Conservation (phyloP, 352 stramenopile genomes). For the Thraustochytrium striatum region DNA sequence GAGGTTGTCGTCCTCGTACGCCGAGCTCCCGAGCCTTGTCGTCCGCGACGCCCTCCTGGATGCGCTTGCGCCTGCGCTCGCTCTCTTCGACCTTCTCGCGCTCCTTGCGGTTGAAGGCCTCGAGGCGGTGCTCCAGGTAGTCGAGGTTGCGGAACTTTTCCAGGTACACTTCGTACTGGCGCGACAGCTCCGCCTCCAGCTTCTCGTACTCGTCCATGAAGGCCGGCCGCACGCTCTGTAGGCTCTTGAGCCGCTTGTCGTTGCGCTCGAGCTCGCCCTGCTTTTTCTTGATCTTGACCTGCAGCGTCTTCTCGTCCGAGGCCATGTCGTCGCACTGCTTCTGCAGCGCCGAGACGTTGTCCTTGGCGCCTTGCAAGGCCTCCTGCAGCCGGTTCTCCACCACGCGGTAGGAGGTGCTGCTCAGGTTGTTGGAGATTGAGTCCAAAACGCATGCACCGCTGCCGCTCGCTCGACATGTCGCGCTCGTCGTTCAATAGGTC, state of each 20-base stretch:
- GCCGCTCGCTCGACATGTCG: constrained; percentile 70
- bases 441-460: constrained; percentile 88
- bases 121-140: constrained; percentile 88
- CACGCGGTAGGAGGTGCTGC: constrained; percentile 75
- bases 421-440: constrained; percentile 71
- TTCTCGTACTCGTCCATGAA: constrained; percentile 98
- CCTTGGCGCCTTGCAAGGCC: constrained; percentile 67
- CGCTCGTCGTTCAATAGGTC: constrained; percentile 81
- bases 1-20: constrained; percentile 74
- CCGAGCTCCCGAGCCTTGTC: constrained; percentile 79
- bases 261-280: constrained; percentile 88
- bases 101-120: constrained; percentile 67
- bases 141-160: constrained; percentile 91
- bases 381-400: constrained; percentile 76
- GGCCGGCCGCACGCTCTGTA: constrained; percentile 82
- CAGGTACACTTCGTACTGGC: constrained; percentile 89
- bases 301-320: constrained; percentile 80
- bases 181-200: constrained; percentile 89
- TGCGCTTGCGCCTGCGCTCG: constrained; percentile 78
- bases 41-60: constrained; percentile 85
- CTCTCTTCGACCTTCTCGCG: constrained; percentile 78
- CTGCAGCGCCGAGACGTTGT: constrained; percentile 77
- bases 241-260: constrained; percentile 85
- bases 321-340: constrained; percentile 82
- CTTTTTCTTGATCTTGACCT: constrained; percentile 87